Evolutionary conservation across 768 basidiomycete species (phyloP).

Genomic region (Leccinum rimulosum): DNA sequence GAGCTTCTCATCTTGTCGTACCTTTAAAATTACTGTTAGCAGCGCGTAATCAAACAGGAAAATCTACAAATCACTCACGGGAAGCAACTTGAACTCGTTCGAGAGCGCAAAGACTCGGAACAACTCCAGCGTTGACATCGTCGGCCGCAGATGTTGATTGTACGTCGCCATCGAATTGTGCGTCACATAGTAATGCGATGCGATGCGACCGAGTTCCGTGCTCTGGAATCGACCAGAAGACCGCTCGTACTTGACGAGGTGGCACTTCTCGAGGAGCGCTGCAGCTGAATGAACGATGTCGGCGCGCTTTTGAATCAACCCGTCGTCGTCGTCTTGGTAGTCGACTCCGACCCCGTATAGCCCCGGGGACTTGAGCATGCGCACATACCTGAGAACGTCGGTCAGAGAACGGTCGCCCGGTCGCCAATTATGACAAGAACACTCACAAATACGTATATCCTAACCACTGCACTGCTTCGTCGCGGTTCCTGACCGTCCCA

Average conservation of each 20-base stretch:
- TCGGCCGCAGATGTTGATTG: conserved; percentile 87
- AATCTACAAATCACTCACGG: conserved; percentile 39
- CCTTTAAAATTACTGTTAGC: conserved; percentile 31
- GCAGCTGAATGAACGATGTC: conserved; percentile 95
- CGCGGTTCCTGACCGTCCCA: conserved; percentile 90
- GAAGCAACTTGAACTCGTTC: conserved; percentile 92
- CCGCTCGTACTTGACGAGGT: conserved; percentile 92
- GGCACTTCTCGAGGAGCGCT: conserved; percentile 89
- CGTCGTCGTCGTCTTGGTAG: conserved; percentile 83
- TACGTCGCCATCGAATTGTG: conserved; percentile 96
- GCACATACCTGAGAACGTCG: conserved; percentile 66
- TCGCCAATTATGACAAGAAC: conserved; percentile 7
- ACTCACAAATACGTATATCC: conserved; percentile 91
- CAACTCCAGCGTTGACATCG: conserved; percentile 85
- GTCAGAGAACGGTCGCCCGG: conserved; percentile 3
- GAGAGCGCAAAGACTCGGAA: conserved; percentile 95
- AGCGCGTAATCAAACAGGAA: conserved; percentile 30
- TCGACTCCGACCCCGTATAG: conserved; percentile 88
- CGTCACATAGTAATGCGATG: conserved; percentile 93
- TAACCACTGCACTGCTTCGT: conserved; percentile 97
- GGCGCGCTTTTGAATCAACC: conserved; percentile 87
- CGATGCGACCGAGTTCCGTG: conserved; percentile 91
- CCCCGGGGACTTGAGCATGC: conserved; percentile 87
- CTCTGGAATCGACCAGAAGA: conserved; percentile 84
- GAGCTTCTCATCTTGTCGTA: conserved; percentile 81